Evolutionary conservation across 768 basidiomycete species (phyloP).

Genomic region (Agaricus sinodeliciosus): DNA sequence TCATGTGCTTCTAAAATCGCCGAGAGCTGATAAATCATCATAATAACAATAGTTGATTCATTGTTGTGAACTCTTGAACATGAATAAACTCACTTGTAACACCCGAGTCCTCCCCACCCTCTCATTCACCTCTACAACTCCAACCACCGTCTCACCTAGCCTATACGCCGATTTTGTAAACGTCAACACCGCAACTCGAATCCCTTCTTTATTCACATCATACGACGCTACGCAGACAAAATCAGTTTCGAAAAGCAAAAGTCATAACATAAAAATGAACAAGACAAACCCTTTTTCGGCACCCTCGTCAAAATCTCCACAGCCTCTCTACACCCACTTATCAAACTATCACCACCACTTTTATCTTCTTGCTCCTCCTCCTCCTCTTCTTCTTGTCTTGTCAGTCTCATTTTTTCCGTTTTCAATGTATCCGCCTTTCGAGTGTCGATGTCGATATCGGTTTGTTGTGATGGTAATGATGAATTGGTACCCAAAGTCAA

Average conservation of each 20-base stretch:
- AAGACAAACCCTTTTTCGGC: slow-evolving; percentile 71
- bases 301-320: slow-evolving; percentile 89
- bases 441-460: no score
- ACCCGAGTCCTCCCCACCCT: slow-evolving; percentile 66
- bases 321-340: slow-evolving; percentile 69
- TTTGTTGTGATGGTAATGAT: no score
- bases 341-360: slow-evolving; percentile 14
- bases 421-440: no score
- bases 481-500: no score
- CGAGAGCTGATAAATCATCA: slow-evolving; percentile 57
- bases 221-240: slow-evolving; percentile 60
- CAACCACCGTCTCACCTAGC: slow-evolving; percentile 87
- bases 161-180: slow-evolving; percentile 89
- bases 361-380: slow-evolving; percentile 34
- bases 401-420: slow-evolving; percentile 16
- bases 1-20: slow-evolving; percentile 90
- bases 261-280: background rate
- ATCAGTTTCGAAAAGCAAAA: background rate
- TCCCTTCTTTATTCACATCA: slow-evolving; percentile 91
- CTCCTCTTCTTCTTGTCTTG: slow-evolving; percentile 17
- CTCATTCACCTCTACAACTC: slow-evolving; percentile 84
- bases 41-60: background rate
- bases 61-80: no score
- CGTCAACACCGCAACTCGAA: slow-evolving; percentile 84
- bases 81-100: slow-evolving; percentile 55